These are phyloP conservation scores for Phaeophleospora eucalypticola DNA, from an alignment of 2,329 filamentous ascomycete species.

Conservation along the genomic window DNA sequence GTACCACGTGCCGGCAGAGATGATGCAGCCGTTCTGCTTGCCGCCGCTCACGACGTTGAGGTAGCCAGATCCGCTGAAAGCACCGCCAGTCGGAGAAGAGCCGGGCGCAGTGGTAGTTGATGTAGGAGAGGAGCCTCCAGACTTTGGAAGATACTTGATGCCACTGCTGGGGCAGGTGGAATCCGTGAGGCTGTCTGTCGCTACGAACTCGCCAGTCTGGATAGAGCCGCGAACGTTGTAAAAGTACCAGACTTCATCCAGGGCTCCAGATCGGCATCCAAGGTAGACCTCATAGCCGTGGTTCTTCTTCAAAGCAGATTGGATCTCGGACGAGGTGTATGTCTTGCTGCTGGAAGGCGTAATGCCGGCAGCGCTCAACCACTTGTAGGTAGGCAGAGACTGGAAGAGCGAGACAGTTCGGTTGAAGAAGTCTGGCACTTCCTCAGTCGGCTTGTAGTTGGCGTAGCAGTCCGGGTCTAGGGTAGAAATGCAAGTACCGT, in stretches of 20 bases:
- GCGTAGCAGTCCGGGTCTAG: constrained; percentile 62
- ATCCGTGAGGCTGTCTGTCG: constrained; percentile 50
- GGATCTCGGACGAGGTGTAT: constrained; percentile 58
- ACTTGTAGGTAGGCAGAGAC: constrained; percentile 60
- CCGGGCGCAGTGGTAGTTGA: constrained; percentile 28
- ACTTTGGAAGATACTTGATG: constrained; percentile 64
- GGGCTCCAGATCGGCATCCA: constrained; percentile 49
- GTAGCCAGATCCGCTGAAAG: constrained; percentile 58
- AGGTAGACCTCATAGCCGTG: constrained; percentile 57
- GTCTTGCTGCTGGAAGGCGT: constrained; percentile 51
- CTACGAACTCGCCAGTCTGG: constrained; percentile 58
- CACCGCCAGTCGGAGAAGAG: constrained; percentile 34
- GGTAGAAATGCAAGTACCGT: constrained; percentile 70
- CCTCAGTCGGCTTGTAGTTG: constrained; percentile 54
- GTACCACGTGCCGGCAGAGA: constrained; percentile 65
- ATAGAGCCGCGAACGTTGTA: constrained; percentile 59
- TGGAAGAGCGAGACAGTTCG: constrained; percentile 64
- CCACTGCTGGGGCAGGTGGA: constrained; percentile 60
- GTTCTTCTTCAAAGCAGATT: constrained; percentile 52
- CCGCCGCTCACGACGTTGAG: constrained; percentile 53
- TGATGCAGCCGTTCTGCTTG: constrained; percentile 60
- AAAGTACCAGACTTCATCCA: constrained; percentile 59
- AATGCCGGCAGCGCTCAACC: constrained; percentile 59
- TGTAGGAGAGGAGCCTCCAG: constrained; percentile 25
- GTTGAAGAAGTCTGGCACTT: constrained; percentile 67